phyloP scores from a whole-genome alignment of 176 grass and related monocot species.

The Dactylis glomerata region DNA sequence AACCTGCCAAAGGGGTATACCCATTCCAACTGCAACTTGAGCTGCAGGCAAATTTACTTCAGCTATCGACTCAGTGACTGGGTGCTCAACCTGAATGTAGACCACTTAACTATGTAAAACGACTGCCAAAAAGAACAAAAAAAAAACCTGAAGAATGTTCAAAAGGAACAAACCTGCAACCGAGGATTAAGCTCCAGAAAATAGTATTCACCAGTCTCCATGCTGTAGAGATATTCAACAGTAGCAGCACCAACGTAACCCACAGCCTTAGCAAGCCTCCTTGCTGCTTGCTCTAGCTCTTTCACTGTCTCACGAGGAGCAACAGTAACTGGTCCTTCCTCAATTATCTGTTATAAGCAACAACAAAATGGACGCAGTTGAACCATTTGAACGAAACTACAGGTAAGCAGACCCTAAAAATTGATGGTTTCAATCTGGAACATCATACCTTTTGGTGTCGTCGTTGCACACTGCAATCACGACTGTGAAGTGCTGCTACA shows the following conservation, averaged over 20 bases:
- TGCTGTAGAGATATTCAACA: conserved; percentile 99
- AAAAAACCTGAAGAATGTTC: conserved; percentile 21
- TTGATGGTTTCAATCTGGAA: conserved; percentile 1
- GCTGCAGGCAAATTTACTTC: conserved; percentile 94
- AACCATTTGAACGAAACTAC: background rate
- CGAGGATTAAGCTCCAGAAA: conserved; percentile 97
- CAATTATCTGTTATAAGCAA: conserved; percentile 71
- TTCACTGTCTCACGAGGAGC: conserved; percentile 79
- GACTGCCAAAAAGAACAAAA: background rate
- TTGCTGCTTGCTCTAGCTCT: conserved; percentile 89
- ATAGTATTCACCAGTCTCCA: conserved; percentile 99
- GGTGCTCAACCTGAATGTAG: conserved; percentile 76
- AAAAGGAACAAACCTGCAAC: conserved; percentile 51
- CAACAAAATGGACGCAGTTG: background rate
- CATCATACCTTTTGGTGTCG: conserved; percentile 81
- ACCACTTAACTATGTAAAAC: conserved; percentile 23
- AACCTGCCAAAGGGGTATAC: conserved; percentile 96
- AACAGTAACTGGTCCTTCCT: conserved; percentile 94
- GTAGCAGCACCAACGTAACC: conserved; percentile 96
- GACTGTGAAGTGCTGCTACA: conserved; percentile 93
- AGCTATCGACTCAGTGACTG: conserved; percentile 98
- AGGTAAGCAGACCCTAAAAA: conserved; percentile 6
- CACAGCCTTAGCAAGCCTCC: conserved; percentile 94
- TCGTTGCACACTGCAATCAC: conserved; percentile 99
- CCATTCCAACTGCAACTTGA: conserved; percentile 98